Percentiles rank a stretch among this genome's conserved stretches.
phyloP scores from a whole-genome alignment of 805 yeast species.

The Candida khao-thaluensis region DNA sequence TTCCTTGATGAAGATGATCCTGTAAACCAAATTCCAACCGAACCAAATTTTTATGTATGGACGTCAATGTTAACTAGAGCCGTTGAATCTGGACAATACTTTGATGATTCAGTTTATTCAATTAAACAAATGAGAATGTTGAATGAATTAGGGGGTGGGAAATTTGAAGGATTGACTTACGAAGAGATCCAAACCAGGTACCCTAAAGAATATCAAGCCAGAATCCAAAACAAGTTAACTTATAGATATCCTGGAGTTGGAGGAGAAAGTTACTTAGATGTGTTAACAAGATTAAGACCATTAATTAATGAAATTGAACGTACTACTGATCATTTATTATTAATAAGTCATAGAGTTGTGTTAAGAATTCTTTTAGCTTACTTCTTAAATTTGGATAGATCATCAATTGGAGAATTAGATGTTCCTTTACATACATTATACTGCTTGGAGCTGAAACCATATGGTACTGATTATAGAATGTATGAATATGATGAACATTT shows the following conservation, averaged over 20 bases:
- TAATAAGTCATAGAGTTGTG: slow-evolving; percentile 88
- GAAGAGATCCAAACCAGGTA: slow-evolving; percentile 69
- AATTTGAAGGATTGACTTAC: slow-evolving; percentile 90
- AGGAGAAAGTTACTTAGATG: slow-evolving; percentile 94
- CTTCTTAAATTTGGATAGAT: slow-evolving; percentile 77
- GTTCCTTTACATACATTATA: slow-evolving; percentile 91
- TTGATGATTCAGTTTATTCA: slow-evolving; percentile 72
- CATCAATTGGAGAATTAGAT: slow-evolving; percentile 83
- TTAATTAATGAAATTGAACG: slow-evolving; percentile 91
- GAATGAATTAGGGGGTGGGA: slow-evolving; percentile 92
- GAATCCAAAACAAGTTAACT: slow-evolving; percentile 73
- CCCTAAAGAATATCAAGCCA: slow-evolving; percentile 77
- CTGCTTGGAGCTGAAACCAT: slow-evolving; percentile 88
- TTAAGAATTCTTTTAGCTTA: slow-evolving; percentile 85
- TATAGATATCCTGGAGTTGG: slow-evolving; percentile 97
- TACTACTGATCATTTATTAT: slow-evolving; percentile 79
- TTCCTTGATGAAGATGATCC: slow-evolving; percentile 21
- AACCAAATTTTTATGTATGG: slow-evolving; percentile 86
- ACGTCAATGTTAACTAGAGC: slow-evolving; percentile 82
- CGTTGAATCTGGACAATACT: slow-evolving; percentile 71
- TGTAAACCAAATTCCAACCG: slow-evolving; percentile 39
- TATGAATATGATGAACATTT: slow-evolving; percentile 79
- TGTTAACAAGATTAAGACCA: slow-evolving; percentile 84
- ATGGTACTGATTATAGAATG: slow-evolving; percentile 90
- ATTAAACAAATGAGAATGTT: slow-evolving; percentile 89